These are phyloP conservation scores for Amphicarpaea edgeworthii DNA, from an alignment of 306 rosid genomes.

Conservation along the genomic window DNA sequence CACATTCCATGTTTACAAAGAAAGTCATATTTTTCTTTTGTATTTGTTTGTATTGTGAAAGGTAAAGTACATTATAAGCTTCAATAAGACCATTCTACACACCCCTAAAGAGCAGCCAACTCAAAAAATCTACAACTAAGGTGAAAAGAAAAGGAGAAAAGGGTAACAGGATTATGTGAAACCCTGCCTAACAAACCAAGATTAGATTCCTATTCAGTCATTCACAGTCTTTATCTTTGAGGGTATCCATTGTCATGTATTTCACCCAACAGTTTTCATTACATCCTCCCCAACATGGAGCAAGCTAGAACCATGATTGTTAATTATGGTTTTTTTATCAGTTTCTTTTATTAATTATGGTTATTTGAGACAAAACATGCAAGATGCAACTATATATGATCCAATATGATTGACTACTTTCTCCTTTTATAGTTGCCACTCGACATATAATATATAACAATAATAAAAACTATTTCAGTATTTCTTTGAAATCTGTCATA, in stretches of 20 bases:
- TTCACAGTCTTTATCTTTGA: constrained; percentile 12
- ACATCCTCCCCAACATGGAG: constrained; percentile 18
- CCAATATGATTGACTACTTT: constrained; percentile 25
- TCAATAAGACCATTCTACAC: constrained; percentile 6
- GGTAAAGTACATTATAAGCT: background rate
- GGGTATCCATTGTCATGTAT: constrained; percentile 6
- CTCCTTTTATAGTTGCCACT: background rate
- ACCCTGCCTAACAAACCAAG: background rate
- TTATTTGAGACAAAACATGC: constrained; percentile 12
- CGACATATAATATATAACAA: background rate
- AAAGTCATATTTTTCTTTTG: background rate
- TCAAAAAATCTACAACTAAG: constrained; percentile 9
- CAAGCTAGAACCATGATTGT: constrained; percentile 3
- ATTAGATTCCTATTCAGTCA: constrained; percentile 25
- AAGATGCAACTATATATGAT: background rate
- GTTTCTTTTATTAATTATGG: too few species aligned
- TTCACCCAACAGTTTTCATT: constrained; percentile 31
- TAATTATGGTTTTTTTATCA: background rate
- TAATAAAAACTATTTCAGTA: constrained; percentile 12
- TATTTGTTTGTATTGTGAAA: background rate
- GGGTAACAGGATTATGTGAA: too few species aligned
- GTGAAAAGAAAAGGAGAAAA: constrained; percentile 19
- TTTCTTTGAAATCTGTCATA: constrained; percentile 23
- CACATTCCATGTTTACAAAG: background rate
- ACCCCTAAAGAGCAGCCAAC: constrained; percentile 11